These are phyloP conservation scores for Metarhizium anisopliae DNA, from an alignment of 2,329 filamentous ascomycete species.

Conservation along the genomic window DNA sequence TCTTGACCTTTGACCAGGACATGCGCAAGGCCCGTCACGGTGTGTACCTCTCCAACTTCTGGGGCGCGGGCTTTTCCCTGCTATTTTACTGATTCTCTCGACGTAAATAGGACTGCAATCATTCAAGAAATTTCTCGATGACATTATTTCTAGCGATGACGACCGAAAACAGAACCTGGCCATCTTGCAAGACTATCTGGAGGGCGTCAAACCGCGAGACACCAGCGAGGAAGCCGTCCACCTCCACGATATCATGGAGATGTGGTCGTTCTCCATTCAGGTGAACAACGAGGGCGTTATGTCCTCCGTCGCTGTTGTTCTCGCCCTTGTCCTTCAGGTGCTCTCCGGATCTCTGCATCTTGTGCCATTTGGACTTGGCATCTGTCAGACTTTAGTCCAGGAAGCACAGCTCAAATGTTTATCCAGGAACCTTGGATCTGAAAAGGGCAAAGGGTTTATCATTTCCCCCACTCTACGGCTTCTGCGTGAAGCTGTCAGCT, in stretches of 20 bases:
- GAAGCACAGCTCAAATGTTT: constrained; percentile 74
- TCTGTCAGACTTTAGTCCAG: constrained; percentile 76
- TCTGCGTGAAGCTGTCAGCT: constrained; percentile 72
- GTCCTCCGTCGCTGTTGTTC: constrained; percentile 69
- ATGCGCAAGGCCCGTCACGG: constrained; percentile 57
- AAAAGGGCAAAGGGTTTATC: constrained; percentile 76
- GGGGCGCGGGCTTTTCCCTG: neutral
- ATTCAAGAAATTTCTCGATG: constrained; percentile 64
- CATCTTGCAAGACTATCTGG: constrained; percentile 63
- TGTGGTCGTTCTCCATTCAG: constrained; percentile 76
- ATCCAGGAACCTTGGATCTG: constrained; percentile 67
- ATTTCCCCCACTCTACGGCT: constrained; percentile 83
- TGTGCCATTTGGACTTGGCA: constrained; percentile 61
- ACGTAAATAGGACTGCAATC: constrained; percentile 48
- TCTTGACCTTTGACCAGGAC: constrained; percentile 66
- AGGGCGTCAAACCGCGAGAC: constrained; percentile 40
- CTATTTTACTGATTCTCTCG: neutral
- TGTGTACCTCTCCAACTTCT: constrained; percentile 19
- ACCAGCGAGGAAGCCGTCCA: constrained; percentile 45
- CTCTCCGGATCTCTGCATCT: constrained; percentile 68
- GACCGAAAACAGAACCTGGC: constrained; percentile 33
- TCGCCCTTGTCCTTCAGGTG: constrained; percentile 73
- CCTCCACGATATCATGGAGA: constrained; percentile 74
- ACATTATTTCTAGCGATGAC: constrained; percentile 42
- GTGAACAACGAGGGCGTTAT: constrained; percentile 73